Evolutionary conservation across 2,329 filamentous ascomycete genomes (phyloP).

Genomic region (Dactylellina drechsleri): DNA sequence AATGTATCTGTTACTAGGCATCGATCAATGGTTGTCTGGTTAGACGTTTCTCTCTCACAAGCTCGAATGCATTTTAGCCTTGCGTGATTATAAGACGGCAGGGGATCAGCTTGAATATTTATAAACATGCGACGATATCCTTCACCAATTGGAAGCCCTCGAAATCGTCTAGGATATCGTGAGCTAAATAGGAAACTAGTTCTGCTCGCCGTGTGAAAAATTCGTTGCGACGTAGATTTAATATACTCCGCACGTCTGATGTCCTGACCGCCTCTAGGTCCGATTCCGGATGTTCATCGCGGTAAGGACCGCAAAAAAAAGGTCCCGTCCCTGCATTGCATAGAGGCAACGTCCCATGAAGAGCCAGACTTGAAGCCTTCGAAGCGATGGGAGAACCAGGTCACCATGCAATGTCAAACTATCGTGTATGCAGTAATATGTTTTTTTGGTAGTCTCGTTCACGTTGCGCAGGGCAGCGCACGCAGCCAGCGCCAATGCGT

Average conservation of each 20-base stretch:
- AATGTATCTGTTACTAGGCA: constrained; percentile 21
- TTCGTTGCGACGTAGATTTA: constrained; percentile 22
- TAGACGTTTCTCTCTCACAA: constrained; percentile 14
- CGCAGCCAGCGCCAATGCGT: constrained; percentile 9
- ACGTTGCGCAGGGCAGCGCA: constrained; percentile 20
- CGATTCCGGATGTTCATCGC: constrained; percentile 53
- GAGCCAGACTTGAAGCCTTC: constrained; percentile 34
- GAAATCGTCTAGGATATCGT: constrained; percentile 10
- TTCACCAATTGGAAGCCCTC: constrained; percentile 28
- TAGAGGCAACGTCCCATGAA: constrained; percentile 24
- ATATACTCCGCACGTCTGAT: constrained; percentile 4
- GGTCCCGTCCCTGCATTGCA: constrained; percentile 49
- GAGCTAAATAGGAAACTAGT: not conserved
- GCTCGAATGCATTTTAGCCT: constrained; percentile 7
- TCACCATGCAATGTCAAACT: constrained; percentile 38
- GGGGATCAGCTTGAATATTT: not conserved
- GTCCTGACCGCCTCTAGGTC: constrained; percentile 38
- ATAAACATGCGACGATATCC: constrained; percentile 15
- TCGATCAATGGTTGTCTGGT: constrained; percentile 20
- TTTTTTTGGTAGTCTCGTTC: constrained; percentile 11
- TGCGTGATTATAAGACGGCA: constrained; percentile 29
- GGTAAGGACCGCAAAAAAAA: constrained; percentile 26
- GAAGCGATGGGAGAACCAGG: constrained; percentile 35
- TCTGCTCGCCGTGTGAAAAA: constrained; percentile 17
- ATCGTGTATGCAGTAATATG: constrained; percentile 19